A percentile compares a stretch with the other conserved stretches of the same genome.
Conservation (phyloP, 805 yeast genomes). For the Metschnikowia cubensis region DNA sequence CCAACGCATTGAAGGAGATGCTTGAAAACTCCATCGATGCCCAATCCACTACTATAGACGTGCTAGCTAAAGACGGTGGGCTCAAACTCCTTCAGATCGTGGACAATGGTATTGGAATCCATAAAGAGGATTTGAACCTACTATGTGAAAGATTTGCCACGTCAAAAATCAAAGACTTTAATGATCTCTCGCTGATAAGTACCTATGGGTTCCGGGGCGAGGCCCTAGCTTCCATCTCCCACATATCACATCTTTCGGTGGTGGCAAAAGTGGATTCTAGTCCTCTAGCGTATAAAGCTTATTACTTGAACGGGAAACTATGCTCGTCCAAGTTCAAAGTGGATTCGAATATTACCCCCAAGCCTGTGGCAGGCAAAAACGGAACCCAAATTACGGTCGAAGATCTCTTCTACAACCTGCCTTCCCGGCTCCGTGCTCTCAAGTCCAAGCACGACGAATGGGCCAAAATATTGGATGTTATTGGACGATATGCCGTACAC, state of each 20-base stretch:
- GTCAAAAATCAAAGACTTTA: slow-evolving; percentile 70
- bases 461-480: slow-evolving; percentile 71
- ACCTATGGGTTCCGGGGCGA: slow-evolving; percentile 97
- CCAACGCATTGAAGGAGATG: slow-evolving; percentile 90
- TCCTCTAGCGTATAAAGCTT: slow-evolving; percentile 66
- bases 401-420: slow-evolving; percentile 84
- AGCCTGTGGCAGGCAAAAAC: slow-evolving; percentile 76
- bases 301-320: slow-evolving; percentile 65
- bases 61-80: slow-evolving; percentile 89
- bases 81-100: slow-evolving; percentile 78
- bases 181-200: slow-evolving; percentile 63
- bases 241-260: slow-evolving; percentile 77
- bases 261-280: slow-evolving; percentile 63
- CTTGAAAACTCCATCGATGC: slow-evolving; percentile 94
- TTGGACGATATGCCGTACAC: slow-evolving; percentile 80
- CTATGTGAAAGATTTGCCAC: slow-evolving; percentile 94
- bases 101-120: slow-evolving; percentile 86
- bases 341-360: slow-evolving; percentile 42
- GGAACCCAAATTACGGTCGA: slow-evolving; percentile 87
- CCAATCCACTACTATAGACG: slow-evolving; percentile 64
- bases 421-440: slow-evolving; percentile 69
- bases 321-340: slow-evolving; percentile 38
- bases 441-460: slow-evolving; percentile 70
- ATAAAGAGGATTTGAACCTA: slow-evolving; percentile 64
- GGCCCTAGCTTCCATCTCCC: slow-evolving; percentile 92